phyloP scores from a whole-genome alignment of 345 rosid genomes.

The Populus pruinosa region DNA sequence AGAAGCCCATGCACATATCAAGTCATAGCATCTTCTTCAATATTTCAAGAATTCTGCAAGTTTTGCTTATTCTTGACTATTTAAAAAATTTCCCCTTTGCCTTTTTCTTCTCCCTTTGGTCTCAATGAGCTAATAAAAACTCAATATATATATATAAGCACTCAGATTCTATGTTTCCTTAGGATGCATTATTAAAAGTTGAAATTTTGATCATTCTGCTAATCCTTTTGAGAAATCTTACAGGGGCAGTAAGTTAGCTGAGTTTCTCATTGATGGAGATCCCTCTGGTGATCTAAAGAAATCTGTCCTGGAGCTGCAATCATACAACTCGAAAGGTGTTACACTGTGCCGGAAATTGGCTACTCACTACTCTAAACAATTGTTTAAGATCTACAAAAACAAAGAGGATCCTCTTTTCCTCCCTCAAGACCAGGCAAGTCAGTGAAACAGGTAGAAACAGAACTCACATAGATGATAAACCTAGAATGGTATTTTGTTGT shows the following conservation, averaged over 20 bases:
- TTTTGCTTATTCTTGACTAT: not conserved
- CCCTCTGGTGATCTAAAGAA: conserved; percentile 50
- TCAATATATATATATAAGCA: not conserved
- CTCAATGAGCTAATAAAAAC: no score
- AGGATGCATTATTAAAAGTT: not conserved
- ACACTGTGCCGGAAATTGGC: conserved; percentile 56
- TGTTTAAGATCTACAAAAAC: conserved; percentile 62
- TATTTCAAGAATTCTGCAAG: not conserved
- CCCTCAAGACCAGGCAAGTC: conserved; percentile 7
- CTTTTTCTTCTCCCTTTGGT: not conserved
- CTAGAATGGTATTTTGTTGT: not conserved
- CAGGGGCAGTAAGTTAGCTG: conserved; percentile 56
- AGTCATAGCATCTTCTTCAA: not conserved
- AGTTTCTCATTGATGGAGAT: conserved; percentile 57
- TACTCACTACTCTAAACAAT: conserved; percentile 53
- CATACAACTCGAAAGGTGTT: conserved; percentile 28
- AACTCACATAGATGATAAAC: not conserved
- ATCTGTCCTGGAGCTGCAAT: conserved; percentile 52
- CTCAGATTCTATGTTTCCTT: not conserved
- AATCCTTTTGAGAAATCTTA: conserved; percentile 3
- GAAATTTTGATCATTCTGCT: not conserved
- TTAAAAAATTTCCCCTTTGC: not conserved
- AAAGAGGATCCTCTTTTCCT: conserved; percentile 58
- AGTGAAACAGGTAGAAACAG: not conserved
- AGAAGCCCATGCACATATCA: not conserved